Conservation (phyloP, 2,329 filamentous ascomycete species). For the Tolypocladium endophyticum region DNA sequence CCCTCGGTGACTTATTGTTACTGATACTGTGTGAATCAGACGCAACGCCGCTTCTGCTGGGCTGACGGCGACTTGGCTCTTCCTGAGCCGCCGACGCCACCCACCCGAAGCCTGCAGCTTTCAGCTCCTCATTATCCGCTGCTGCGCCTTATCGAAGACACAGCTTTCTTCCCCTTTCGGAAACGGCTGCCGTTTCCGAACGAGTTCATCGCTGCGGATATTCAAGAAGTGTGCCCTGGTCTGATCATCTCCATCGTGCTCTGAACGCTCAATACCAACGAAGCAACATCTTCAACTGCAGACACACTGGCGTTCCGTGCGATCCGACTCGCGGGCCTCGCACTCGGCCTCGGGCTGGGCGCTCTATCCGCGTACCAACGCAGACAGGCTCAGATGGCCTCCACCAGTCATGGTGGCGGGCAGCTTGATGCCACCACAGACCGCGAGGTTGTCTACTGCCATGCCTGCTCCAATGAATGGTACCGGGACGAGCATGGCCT, state of each 20-base stretch:
- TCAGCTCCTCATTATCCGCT: not conserved
- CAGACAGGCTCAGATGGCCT: constrained; percentile 32
- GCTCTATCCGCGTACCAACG: constrained; percentile 44
- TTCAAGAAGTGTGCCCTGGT: not conserved
- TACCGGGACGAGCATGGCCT: constrained; percentile 58
- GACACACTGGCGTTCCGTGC: constrained; percentile 45
- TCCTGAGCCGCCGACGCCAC: not conserved
- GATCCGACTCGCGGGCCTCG: constrained; percentile 42
- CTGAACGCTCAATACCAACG: not conserved
- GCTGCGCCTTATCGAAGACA: not conserved
- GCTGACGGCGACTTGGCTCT: not conserved
- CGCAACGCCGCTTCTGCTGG: not conserved
- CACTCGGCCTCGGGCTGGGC: constrained; percentile 47
- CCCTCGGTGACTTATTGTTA: not conserved
- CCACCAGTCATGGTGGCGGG: constrained; percentile 11
- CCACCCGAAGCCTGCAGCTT: not conserved
- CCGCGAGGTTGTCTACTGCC: constrained; percentile 75
- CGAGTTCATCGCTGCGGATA: not conserved
- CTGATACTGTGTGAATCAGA: not conserved
- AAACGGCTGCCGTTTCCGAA: not conserved
- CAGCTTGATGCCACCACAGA: constrained; percentile 39
- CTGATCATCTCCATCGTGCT: too few relatives aligned
- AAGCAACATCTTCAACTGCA: not conserved
- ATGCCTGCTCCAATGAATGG: constrained; percentile 74
- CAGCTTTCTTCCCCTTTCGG: not conserved